Evolutionary conservation across 768 basidiomycete species (phyloP), one percentile per base, ranked within the genome.

Genomic region (Trametes meyenii): DNA sequence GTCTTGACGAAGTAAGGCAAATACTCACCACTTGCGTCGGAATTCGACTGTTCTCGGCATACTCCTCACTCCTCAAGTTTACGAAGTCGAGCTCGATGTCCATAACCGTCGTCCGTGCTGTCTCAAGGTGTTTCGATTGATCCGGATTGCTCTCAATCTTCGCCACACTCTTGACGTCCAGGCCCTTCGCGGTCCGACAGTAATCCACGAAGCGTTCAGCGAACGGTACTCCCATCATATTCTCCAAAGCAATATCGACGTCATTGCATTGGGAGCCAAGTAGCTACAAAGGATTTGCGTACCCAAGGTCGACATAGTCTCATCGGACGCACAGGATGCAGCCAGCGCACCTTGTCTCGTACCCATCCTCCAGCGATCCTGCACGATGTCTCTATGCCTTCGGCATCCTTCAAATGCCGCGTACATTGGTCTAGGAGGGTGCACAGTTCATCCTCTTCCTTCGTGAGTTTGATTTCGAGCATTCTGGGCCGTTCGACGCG

Each of bases 321-420:
- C 43, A 17, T 23, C 17, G 8, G 38, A 36, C 8, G n/a, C 43
- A 13, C 19, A 21, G 49, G 16, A 17, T n/a, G 16, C 17, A 1
- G 16, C 14, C 7, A n/a, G 72, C 77, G 67, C 62, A 95, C 96
- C 88, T 99, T 99, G 75, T 99, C 97, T 69, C 97, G 81, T 46
- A 98, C 97, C 97, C 97, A 99, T 19, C 97, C 97, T 17, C 97
- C 97, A 12, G 95, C 97, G 49, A 99, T 92, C 66, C 97, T 83
- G 72, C 96, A 96, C 0, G 84, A 81, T 0, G 85, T 87, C 5
- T 75, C 73, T 21, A 85, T 78, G 11, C 79, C 81, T 52, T 84
- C 79, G 36, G 82, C 78, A 58, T 77, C 72, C 58, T 79, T 81
- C 66, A 89, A 76, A 65, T 83, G 76, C 14, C 72, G 75, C 6